phyloP scores from a whole-genome alignment of 2,329 filamentous ascomycete genomes.

The Claviceps sp. region DNA sequence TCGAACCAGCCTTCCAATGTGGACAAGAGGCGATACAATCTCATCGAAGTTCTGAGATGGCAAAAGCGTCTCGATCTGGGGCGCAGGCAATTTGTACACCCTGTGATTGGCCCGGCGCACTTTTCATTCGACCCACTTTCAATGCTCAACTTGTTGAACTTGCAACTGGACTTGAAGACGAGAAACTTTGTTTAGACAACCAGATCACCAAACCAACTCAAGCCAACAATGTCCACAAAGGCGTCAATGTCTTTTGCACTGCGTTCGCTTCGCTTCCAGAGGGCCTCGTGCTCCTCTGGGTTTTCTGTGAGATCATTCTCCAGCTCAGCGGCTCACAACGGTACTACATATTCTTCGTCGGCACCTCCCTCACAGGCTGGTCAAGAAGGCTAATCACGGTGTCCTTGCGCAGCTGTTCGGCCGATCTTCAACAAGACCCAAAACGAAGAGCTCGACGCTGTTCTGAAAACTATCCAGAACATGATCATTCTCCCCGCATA shows the following conservation, averaged over 20 bases:
- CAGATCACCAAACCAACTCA: not conserved
- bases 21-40: not conserved
- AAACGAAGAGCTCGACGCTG: slow-evolving; percentile 37
- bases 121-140: slow-evolving; percentile 17
- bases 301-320: slow-evolving; percentile 10
- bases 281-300: not conserved
- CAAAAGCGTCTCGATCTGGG: not conserved
- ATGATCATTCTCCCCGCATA: slow-evolving; percentile 50
- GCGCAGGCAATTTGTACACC: slow-evolving; percentile 4
- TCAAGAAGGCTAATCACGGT: slow-evolving; percentile 6
- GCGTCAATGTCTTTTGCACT: slow-evolving; percentile 13
- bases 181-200: slow-evolving; percentile 7
- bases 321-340: slow-evolving; percentile 16
- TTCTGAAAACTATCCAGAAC: slow-evolving; percentile 39
- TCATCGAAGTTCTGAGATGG: not conserved
- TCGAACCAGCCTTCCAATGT: slow-evolving; percentile 1
- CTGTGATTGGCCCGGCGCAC: slow-evolving; percentile 25
- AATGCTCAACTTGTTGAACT: not conserved
- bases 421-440: slow-evolving; percentile 38
- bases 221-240: slow-evolving; percentile 9
- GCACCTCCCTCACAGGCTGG: not conserved
- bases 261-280: slow-evolving; percentile 11
- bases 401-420: slow-evolving; percentile 15
- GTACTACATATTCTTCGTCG: slow-evolving; percentile 10
- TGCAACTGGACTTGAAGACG: not conserved